These are phyloP conservation scores for Piloderma croceum DNA, from an alignment of 768 basidiomycete species.

Conservation along the genomic window DNA sequence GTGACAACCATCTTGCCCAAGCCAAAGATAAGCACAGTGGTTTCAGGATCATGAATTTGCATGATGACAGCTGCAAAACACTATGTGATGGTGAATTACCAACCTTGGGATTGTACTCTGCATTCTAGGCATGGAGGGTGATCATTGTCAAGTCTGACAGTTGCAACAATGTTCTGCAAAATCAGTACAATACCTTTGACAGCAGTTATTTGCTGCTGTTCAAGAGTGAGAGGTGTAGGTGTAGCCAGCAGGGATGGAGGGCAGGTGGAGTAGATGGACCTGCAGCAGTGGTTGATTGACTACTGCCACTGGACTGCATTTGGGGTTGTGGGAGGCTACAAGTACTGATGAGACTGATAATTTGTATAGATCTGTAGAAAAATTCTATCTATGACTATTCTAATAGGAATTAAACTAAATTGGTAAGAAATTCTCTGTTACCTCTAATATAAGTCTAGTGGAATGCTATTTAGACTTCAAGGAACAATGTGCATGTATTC, in stretches of 20 bases:
- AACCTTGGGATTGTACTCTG: slow-evolving; percentile 99
- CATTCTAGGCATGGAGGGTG: slow-evolving; percentile 94
- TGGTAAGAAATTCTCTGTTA: too few species aligned
- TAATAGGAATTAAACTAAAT: too few species aligned
- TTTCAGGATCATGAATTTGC: slow-evolving; percentile 99
- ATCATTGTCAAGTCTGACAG: slow-evolving; percentile 99
- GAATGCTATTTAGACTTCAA: too few species aligned
- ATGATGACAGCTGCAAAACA: slow-evolving; percentile 99
- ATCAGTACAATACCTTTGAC: slow-evolving; percentile 99
- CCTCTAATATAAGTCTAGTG: too few species aligned
- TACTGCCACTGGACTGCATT: slow-evolving; percentile 21
- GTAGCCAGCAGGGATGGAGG: slow-evolving; percentile 59
- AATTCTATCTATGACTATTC: too few species aligned
- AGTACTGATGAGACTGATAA: slow-evolving; percentile 35
- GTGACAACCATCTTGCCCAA: slow-evolving; percentile 99
- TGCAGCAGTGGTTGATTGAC: slow-evolving; percentile 45
- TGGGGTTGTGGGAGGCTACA: slow-evolving; percentile 27
- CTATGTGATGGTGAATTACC: slow-evolving; percentile 65
- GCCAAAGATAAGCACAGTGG: slow-evolving; percentile 97
- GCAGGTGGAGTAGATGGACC: slow-evolving; percentile 49
- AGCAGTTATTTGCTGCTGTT: slow-evolving; percentile 92
- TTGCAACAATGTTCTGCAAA: slow-evolving; percentile 98
- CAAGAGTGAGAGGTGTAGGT: slow-evolving; percentile 70
- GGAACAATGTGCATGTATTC: too few species aligned
- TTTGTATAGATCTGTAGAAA: too few species aligned